A percentile compares a stretch with the other conserved stretches of the same genome.
Conservation (phyloP, 495 filamentous ascomycete species). For the Aspergillus egyptiacus region DNA sequence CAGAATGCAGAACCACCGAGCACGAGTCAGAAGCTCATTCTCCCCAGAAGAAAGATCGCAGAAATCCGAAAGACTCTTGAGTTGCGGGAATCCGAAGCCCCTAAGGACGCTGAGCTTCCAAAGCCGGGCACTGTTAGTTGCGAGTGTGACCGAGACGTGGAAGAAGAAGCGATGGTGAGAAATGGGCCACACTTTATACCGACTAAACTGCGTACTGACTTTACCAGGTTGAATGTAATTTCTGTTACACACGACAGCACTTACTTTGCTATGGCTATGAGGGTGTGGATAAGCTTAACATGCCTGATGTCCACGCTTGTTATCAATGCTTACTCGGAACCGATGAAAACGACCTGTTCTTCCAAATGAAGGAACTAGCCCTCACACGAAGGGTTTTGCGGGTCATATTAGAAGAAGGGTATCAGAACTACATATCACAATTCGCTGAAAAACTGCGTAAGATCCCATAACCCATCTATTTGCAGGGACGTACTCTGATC, state of each 20-base stretch:
- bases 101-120: not conserved
- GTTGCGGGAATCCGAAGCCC: not conserved
- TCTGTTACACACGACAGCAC: conserved; percentile 46
- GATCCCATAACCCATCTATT: conserved; percentile 4
- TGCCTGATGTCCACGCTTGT: conserved; percentile 40
- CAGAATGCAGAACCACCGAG: not conserved
- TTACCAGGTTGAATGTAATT: conserved; percentile 38
- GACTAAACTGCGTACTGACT: conserved; percentile 3
- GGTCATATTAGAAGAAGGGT: conserved; percentile 23
- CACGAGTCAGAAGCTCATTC: not conserved
- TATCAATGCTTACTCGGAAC: conserved; percentile 43
- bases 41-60: conserved; percentile 7
- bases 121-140: conserved; percentile 26
- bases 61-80: conserved; percentile 12
- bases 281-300: conserved; percentile 20
- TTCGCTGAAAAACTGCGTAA: conserved; percentile 27
- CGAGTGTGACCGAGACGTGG: conserved; percentile 35
- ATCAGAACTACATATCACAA: conserved; percentile 18
- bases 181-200: not conserved
- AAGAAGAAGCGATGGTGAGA: conserved; percentile 41
- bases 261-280: conserved; percentile 43
- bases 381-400: conserved; percentile 26
- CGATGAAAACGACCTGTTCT: conserved; percentile 25
- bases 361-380: conserved; percentile 30
- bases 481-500: conserved; percentile 11